These are phyloP conservation scores for Colletotrichum agaves DNA, from an alignment of 2,329 filamentous ascomycete genomes.

Conservation along the genomic window DNA sequence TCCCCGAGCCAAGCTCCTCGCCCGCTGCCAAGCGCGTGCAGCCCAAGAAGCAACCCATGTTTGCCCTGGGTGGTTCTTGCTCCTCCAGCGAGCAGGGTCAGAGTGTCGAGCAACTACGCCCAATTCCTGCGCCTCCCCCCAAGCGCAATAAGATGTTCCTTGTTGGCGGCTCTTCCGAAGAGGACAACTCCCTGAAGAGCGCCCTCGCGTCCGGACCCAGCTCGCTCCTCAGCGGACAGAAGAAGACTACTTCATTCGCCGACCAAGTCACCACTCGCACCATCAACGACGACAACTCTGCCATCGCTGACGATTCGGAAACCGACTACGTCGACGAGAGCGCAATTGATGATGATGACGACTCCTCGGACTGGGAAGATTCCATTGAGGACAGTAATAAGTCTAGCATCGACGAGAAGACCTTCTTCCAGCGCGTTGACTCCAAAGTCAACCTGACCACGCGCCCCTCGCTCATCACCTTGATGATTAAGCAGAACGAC, in stretches of 20 bases:
- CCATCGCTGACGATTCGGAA: conserved; percentile 64
- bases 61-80: conserved; percentile 82
- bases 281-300: conserved; percentile 66
- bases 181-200: conserved; percentile 78
- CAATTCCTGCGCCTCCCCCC: conserved; percentile 43
- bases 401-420: conserved; percentile 82
- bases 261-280: conserved; percentile 77
- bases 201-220: conserved; percentile 57
- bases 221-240: conserved; percentile 58
- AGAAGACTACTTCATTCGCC: conserved; percentile 86
- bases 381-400: conserved; percentile 85
- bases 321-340: conserved; percentile 82
- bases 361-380: conserved; percentile 69
- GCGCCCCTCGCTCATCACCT: conserved; percentile 87
- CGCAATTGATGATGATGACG: conserved; percentile 80
- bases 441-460: conserved; percentile 87
- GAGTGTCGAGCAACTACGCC: conserved; percentile 57
- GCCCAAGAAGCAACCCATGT: conserved; percentile 72
- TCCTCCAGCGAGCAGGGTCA: conserved; percentile 72
- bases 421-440: conserved; percentile 90
- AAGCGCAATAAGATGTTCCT: conserved; percentile 60
- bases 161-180: conserved; percentile 73
- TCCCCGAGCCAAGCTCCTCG: conserved; percentile 69
- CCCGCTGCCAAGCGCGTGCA: conserved; percentile 74
- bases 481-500: conserved; percentile 82